phyloP scores from a whole-genome alignment of 345 rosid genomes.

The Ceriops tagal region DNA sequence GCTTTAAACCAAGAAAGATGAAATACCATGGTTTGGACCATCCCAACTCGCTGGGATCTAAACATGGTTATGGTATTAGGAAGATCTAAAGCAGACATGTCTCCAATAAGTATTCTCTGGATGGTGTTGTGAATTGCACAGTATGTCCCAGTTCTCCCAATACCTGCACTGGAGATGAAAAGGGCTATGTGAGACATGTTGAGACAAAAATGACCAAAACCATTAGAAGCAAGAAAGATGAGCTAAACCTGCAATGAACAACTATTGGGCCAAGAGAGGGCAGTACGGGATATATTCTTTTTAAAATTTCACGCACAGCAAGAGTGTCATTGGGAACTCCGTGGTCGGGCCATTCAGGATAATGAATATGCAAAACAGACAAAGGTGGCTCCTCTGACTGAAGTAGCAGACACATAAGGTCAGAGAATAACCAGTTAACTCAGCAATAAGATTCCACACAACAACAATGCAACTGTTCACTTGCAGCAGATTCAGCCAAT shows the following conservation, averaged over 20 bases:
- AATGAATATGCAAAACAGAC: slow-evolving; percentile 78
- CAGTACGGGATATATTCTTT: slow-evolving; percentile 49
- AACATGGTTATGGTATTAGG: slow-evolving; percentile 57
- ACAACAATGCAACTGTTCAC: not conserved
- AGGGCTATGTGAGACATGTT: slow-evolving; percentile 24
- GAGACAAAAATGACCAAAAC: not conserved
- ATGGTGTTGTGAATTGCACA: slow-evolving; percentile 87
- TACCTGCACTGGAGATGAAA: slow-evolving; percentile 77
- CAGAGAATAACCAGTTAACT: not conserved
- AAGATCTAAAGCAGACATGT: slow-evolving; percentile 76
- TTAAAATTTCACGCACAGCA: slow-evolving; percentile 78
- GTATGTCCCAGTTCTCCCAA: slow-evolving; percentile 96
- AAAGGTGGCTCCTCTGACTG: slow-evolving; percentile 61
- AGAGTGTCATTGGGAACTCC: slow-evolving; percentile 79
- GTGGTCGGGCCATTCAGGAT: slow-evolving; percentile 97
- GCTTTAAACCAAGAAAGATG: slow-evolving; percentile 7
- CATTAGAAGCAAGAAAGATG: not conserved
- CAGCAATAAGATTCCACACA: not conserved
- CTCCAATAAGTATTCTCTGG: slow-evolving; percentile 87
- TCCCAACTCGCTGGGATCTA: slow-evolving; percentile 83
- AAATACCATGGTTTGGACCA: slow-evolving; percentile 92
- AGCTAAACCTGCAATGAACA: slow-evolving; percentile 92
- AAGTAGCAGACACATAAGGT: slow-evolving; percentile 15
- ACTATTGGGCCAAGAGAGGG: slow-evolving; percentile 73
- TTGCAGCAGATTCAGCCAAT: not conserved